These are phyloP conservation scores for Lactarius evosmus DNA, from an alignment of 768 basidiomycete genomes.

Conservation along the genomic window DNA sequence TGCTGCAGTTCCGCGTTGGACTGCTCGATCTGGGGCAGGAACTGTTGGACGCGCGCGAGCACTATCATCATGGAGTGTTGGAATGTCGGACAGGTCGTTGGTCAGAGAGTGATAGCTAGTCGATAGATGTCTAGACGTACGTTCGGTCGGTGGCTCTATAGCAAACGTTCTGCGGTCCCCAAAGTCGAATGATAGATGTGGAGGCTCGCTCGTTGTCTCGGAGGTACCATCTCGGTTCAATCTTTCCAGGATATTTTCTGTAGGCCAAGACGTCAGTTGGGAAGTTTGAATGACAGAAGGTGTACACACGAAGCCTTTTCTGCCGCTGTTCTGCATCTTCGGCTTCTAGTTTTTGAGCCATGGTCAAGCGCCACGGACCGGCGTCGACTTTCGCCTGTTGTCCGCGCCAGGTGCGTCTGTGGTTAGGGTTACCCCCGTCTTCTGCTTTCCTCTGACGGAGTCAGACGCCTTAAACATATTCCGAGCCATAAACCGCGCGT, in stretches of 20 bases:
- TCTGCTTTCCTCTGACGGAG: too few species aligned
- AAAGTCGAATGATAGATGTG: slow-evolving; percentile 27
- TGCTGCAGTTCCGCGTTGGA: slow-evolving; percentile 55
- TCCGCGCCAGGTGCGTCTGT: not conserved
- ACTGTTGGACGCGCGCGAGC: slow-evolving; percentile 60
- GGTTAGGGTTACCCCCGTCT: slow-evolving; percentile 18
- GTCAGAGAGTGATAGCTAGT: not conserved
- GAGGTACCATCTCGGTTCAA: slow-evolving; percentile 20
- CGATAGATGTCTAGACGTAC: too few species aligned
- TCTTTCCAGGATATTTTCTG: slow-evolving; percentile 27
- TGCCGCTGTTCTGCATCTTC: slow-evolving; percentile 24
- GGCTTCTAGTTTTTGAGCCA: slow-evolving; percentile 19
- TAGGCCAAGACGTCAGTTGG: not conserved
- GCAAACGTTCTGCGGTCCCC: slow-evolving; percentile 29
- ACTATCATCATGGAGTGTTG: slow-evolving; percentile 41
- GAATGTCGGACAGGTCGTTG: not conserved
- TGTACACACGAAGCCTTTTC: slow-evolving; percentile 28
- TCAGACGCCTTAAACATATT: too few species aligned
- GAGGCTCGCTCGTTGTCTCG: not conserved
- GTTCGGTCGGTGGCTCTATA: slow-evolving; percentile 28
- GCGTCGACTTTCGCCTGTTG: too few species aligned
- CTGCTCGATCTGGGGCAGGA: slow-evolving; percentile 63
- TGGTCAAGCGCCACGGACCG: too few species aligned
- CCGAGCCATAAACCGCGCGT: not conserved
- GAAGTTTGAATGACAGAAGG: not conserved